These are phyloP conservation scores for Solanum sejunctum DNA, from an alignment of 257 asterid genomes.

Conservation along the genomic window DNA sequence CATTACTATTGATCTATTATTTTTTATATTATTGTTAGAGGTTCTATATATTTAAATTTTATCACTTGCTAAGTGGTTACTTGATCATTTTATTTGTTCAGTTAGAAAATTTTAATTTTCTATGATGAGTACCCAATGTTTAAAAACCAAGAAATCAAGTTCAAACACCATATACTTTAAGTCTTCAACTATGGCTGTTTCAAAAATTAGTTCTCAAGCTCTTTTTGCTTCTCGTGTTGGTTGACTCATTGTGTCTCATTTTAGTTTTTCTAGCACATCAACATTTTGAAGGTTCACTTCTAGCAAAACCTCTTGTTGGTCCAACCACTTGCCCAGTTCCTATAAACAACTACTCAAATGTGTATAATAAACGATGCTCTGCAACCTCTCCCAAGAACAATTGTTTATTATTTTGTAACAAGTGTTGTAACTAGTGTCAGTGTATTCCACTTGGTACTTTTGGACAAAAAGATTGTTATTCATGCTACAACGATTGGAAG, in stretches of 20 bases:
- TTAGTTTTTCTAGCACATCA: neutral
- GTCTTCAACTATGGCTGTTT: neutral
- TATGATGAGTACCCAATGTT: too few species aligned
- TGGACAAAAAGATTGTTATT: neutral
- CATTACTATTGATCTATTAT: too few species aligned
- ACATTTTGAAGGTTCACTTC: neutral
- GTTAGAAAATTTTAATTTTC: too few species aligned
- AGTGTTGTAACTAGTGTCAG: neutral
- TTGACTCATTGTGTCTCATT: neutral
- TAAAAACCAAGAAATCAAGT: too few species aligned
- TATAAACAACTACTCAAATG: neutral
- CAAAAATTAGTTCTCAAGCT: neutral
- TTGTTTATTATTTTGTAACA: neutral
- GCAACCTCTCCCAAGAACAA: neutral
- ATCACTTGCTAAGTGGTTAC: too few species aligned
- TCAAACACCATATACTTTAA: too few species aligned
- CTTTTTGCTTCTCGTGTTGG: neutral
- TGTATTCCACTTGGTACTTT: neutral
- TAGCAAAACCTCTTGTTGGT: neutral
- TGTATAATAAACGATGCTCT: neutral
- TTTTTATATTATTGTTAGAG: too few species aligned
- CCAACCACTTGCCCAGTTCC: neutral
- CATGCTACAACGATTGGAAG: constrained; percentile 6
- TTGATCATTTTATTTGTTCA: too few species aligned
- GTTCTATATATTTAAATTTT: too few species aligned